Evolutionary conservation across 2,329 filamentous ascomycete genomes (phyloP).

Genomic region (Phaeosphaeriaceae sp.): DNA sequence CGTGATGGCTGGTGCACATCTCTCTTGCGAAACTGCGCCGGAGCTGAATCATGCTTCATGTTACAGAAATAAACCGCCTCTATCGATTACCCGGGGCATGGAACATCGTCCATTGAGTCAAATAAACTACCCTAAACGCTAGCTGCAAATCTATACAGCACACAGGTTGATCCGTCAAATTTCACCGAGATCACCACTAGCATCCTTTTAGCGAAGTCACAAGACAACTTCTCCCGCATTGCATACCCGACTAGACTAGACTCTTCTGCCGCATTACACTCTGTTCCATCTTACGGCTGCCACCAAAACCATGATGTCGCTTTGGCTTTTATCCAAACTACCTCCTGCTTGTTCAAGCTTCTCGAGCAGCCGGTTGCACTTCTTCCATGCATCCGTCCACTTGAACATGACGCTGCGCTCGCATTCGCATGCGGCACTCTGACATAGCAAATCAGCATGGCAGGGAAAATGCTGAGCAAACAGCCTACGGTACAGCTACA

Average conservation of each 20-base stretch:
- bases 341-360: background rate
- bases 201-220: conserved; percentile 11
- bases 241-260: background rate
- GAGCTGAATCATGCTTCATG: background rate
- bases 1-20: background rate
- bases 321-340: background rate
- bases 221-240: background rate
- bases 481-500: background rate
- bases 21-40: background rate
- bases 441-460: background rate
- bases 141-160: background rate
- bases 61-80: background rate
- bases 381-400: background rate
- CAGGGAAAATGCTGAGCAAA: background rate
- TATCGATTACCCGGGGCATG: conserved; percentile 12
- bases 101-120: conserved; percentile 17
- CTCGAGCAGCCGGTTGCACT: background rate
- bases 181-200: conserved; percentile 8
- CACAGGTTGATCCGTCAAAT: background rate
- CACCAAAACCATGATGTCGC: background rate
- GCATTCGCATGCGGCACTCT: background rate
- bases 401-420: background rate
- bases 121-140: conserved; percentile 19
- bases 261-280: background rate
- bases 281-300: background rate